Evolutionary conservation across 2,329 filamentous ascomycete species (phyloP).

Genomic region (Nectriaceae sp.): DNA sequence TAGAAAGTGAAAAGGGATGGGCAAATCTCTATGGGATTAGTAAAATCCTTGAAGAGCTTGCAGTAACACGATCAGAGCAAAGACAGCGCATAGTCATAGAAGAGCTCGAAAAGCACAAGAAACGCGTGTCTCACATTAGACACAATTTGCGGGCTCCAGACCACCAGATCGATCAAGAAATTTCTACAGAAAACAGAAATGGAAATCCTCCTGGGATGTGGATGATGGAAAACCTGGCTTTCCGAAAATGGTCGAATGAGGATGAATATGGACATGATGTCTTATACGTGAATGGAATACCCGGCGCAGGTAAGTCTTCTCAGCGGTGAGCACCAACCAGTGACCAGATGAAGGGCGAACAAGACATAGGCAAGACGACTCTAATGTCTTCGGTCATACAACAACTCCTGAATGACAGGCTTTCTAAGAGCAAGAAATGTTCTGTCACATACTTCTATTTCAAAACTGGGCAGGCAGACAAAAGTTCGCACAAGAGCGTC

Average conservation of each 20-base stretch:
- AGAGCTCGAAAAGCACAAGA: not conserved
- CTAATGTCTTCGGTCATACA: constrained; percentile 7
- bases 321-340: too few species aligned
- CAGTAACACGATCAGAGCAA: not conserved
- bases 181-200: not conserved
- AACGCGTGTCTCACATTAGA: constrained; percentile 1
- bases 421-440: not conserved
- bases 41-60: not conserved
- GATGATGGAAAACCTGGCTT: constrained; percentile 5
- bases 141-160: constrained; percentile 2
- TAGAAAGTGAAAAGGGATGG: constrained; percentile 3
- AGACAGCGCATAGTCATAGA: not conserved
- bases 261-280: not conserved
- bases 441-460: constrained; percentile 12
- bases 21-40: not conserved
- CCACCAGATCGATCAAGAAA: constrained; percentile 2
- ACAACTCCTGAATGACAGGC: not conserved
- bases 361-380: constrained; percentile 10
- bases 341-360: not conserved
- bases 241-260: constrained; percentile 1
- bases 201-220: constrained; percentile 4
- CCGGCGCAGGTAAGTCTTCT: constrained; percentile 9
- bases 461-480: constrained; percentile 1
- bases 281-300: constrained; percentile 13
- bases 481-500: not conserved